Base-by-base conservation (phyloP, 2,329 filamentous ascomycete genomes). In the Macrophomina tecta region DNA sequence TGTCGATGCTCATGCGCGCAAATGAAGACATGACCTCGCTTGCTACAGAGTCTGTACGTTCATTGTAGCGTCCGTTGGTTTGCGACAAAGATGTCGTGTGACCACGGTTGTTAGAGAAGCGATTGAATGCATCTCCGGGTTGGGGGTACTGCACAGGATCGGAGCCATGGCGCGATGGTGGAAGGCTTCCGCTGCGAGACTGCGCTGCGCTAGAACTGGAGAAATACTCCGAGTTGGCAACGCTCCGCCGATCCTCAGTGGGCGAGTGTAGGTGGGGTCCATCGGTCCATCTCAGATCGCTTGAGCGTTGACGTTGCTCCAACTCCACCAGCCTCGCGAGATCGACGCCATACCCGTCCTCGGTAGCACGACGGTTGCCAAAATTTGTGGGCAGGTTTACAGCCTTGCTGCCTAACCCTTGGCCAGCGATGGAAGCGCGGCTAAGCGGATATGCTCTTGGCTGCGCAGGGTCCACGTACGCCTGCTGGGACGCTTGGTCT, bases 101-200 rank as follows among this genome's bases (percentile, higher is more conserved):
- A 36, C 77, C 77, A n/a, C 46, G 84, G 79, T 75, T 79, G 80
- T 74, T 76, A 4, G 70, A 64, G 52, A 71, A 73, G 51, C 75
- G 73, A 23, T 74, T 65, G 51, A 73, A 77, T 0, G 69, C 69
- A 38, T 79, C 76, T 7, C 69, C 52, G 16, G 69, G 69, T 46
- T 76, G 73, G n/a, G 71, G 69, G 60, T 76, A 80, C 38, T 75
- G 73, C 5, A 76, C 69, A 30, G 76, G 75, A 53, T 83, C 78
- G 16, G 78, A 78, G 11, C 80, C 78, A 65, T 86, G 83, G 56
- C 85, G 82, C 42, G 87, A 87, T 1, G 86, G 82, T 52, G 87
- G 85, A 55, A 86, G 77, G 74, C 82, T 87, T 49, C 80, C 78
- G 67, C 87, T 87, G 68, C 85, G 82, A n/a, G 86, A 84, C 3